phyloP scores from a whole-genome alignment of 2,329 filamentous ascomycete genomes.

The Penicillium griseofulvum region DNA sequence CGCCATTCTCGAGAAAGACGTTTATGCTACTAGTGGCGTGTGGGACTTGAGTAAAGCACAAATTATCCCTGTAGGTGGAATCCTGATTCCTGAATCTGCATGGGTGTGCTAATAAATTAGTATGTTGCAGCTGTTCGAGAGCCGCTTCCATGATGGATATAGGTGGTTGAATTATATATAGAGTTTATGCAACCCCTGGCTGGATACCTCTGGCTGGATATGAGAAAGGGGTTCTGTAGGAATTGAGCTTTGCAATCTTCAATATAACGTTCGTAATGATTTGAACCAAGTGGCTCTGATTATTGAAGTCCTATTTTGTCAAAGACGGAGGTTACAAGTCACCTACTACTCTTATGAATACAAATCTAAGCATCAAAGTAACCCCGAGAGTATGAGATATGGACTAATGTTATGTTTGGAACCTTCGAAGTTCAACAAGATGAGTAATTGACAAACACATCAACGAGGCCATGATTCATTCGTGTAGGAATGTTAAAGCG shows the following conservation, averaged over 20 bases:
- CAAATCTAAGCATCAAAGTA: neutral
- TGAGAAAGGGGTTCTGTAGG: neutral
- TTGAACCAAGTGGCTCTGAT: neutral
- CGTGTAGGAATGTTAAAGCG: neutral
- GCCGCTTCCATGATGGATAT: neutral
- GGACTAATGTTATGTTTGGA: neutral
- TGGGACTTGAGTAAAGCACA: slow-evolving; percentile 20
- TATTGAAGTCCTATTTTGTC: neutral
- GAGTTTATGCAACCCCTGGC: neutral
- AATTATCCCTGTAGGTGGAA: slow-evolving; percentile 15
- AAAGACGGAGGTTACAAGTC: neutral
- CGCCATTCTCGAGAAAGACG: slow-evolving; percentile 14
- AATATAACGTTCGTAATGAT: neutral
- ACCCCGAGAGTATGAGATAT: neutral
- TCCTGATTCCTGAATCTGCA: neutral
- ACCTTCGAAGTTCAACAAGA: neutral
- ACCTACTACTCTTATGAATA: neutral
- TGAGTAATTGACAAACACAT: neutral
- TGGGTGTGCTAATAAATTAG: neutral
- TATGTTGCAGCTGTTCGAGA: neutral
- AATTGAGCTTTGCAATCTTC: too few relatives aligned
- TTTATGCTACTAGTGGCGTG: slow-evolving; percentile 19
- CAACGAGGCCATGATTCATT: neutral
- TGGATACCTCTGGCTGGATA: too few relatives aligned
- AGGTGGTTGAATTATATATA: neutral